These are phyloP conservation scores for Cladophialophora immunda DNA, from an alignment of 2,329 filamentous ascomycete species.

Conservation along the genomic window DNA sequence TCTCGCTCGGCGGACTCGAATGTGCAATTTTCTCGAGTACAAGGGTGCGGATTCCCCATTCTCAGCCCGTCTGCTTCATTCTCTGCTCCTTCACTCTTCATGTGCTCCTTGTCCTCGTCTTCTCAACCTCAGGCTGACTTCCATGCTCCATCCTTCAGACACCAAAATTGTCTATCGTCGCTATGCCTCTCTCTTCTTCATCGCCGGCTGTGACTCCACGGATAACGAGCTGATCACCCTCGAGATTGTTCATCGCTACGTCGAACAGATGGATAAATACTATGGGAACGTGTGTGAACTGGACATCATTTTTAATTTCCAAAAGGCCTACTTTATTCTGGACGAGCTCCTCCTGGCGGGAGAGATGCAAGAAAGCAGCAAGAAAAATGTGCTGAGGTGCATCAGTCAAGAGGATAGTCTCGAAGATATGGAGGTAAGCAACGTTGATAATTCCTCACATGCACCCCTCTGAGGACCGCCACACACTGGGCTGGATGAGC, in stretches of 20 bases:
- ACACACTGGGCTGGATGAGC: background rate
- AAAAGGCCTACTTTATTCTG: constrained; percentile 98
- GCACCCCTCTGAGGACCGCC: background rate
- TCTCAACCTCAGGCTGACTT: constrained; percentile 24
- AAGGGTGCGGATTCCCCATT: constrained; percentile 71
- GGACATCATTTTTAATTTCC: constrained; percentile 99
- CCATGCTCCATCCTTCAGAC: constrained; percentile 64
- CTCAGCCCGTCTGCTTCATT: constrained; percentile 20
- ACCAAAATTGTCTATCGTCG: constrained; percentile 98
- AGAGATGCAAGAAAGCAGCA: constrained; percentile 98
- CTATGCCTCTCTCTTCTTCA: constrained; percentile 99
- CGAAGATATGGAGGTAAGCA: constrained; percentile 97
- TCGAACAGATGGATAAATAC: constrained; percentile 99
- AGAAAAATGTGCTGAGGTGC: constrained; percentile 96
- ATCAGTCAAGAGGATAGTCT: constrained; percentile 97
- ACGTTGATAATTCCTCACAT: background rate
- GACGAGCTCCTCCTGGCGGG: constrained; percentile 95
- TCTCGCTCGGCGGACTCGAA: constrained; percentile 91
- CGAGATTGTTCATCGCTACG: constrained; percentile 98
- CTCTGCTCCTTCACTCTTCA: background rate
- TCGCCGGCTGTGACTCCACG: constrained; percentile 93
- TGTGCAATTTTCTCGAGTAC: constrained; percentile 99
- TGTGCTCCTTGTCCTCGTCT: constrained; percentile 2
- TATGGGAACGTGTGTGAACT: constrained; percentile 99
- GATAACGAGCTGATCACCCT: constrained; percentile 99